A percentile compares a stretch with the other conserved stretches of the same genome.
These are phyloP conservation scores for Xylariaceae sp. DNA, from an alignment of 2,329 filamentous ascomycete species.

Conservation along the genomic window DNA sequence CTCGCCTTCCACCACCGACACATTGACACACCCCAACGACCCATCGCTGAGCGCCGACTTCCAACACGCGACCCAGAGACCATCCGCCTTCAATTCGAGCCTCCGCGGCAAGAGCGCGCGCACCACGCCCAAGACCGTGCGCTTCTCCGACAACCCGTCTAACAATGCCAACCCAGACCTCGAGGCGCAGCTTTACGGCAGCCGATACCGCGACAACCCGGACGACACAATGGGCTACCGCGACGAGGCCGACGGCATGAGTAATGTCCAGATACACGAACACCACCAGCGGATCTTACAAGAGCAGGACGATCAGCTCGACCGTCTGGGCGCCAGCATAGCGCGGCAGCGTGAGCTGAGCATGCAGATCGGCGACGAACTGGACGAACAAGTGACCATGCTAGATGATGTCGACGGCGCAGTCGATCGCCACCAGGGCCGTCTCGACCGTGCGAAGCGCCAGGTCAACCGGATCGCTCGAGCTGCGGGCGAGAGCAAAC, in stretches of 20 bases:
- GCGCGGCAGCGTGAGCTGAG: slow-evolving; percentile 84
- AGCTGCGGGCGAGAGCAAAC: slow-evolving; percentile 78
- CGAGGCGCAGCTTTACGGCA: slow-evolving; percentile 42
- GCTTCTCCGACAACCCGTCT: slow-evolving; percentile 66
- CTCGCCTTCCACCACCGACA: slow-evolving; percentile 43
- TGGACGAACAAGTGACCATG: slow-evolving; percentile 83
- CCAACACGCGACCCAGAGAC: slow-evolving; percentile 50
- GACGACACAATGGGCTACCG: slow-evolving; percentile 50
- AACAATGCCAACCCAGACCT: slow-evolving; percentile 37
- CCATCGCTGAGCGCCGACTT: slow-evolving; percentile 58
- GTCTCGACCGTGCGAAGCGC: slow-evolving; percentile 68
- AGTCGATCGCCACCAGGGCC: slow-evolving; percentile 72
- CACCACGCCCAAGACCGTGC: slow-evolving; percentile 64
- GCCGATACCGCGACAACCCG: slow-evolving; percentile 67
- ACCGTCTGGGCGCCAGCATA: slow-evolving; percentile 78
- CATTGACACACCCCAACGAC: slow-evolving; percentile 58
- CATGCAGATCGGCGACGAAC: slow-evolving; percentile 93
- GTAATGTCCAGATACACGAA: slow-evolving; percentile 79
- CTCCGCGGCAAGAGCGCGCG: slow-evolving; percentile 31
- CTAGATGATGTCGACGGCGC: slow-evolving; percentile 82
- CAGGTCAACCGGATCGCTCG: slow-evolving; percentile 66
- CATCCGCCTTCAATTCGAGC: slow-evolving; percentile 22
- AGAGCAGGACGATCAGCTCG: slow-evolving; percentile 94
- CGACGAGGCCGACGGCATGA: slow-evolving; percentile 54
- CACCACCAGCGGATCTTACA: slow-evolving; percentile 75